phyloP scores from a whole-genome alignment of 164 flowering plant genomes.

The Magnolia changhungtana region DNA sequence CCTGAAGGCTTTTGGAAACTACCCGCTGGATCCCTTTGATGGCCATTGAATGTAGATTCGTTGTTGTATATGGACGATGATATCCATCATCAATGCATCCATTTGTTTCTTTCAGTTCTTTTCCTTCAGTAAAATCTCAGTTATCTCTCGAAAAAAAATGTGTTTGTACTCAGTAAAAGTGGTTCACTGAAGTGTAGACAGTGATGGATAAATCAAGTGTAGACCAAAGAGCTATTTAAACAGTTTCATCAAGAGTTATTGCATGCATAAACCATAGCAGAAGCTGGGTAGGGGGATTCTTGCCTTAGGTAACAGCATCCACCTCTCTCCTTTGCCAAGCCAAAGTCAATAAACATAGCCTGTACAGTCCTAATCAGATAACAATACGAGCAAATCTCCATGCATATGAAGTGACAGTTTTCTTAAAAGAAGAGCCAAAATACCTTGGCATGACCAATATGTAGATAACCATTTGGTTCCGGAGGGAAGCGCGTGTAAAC shows the following conservation, averaged over 20 bases:
- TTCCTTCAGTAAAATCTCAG: neutral
- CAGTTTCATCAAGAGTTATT: neutral
- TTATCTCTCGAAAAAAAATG: neutral
- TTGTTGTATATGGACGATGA: too few relatives aligned
- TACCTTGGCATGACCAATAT: slow-evolving; percentile 99
- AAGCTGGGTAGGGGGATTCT: slow-evolving; percentile 10
- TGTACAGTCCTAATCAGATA: slow-evolving; percentile 23
- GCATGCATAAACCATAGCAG: neutral
- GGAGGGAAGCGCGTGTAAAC: slow-evolving; percentile 93
- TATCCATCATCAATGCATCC: too few relatives aligned
- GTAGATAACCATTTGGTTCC: slow-evolving; percentile 98
- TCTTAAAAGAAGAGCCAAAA: neutral
- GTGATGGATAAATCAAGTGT: too few relatives aligned
- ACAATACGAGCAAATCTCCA: neutral
- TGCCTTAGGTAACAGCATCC: slow-evolving; percentile 90
- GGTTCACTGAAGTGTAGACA: neutral
- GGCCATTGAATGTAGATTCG: too few relatives aligned
- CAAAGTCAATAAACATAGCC: slow-evolving; percentile 98
- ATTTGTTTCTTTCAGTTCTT: too few relatives aligned
- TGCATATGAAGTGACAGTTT: slow-evolving; percentile 2
- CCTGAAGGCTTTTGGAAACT: too few relatives aligned
- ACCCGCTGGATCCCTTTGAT: too few relatives aligned
- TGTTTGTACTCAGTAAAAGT: neutral
- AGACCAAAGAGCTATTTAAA: neutral
- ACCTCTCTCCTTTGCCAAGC: slow-evolving; percentile 86